Percentiles rank a stretch among this genome's conserved stretches.
Evolutionary conservation across 495 filamentous ascomycete genomes (phyloP).

Genomic region (Parachaetomium inaequale): DNA sequence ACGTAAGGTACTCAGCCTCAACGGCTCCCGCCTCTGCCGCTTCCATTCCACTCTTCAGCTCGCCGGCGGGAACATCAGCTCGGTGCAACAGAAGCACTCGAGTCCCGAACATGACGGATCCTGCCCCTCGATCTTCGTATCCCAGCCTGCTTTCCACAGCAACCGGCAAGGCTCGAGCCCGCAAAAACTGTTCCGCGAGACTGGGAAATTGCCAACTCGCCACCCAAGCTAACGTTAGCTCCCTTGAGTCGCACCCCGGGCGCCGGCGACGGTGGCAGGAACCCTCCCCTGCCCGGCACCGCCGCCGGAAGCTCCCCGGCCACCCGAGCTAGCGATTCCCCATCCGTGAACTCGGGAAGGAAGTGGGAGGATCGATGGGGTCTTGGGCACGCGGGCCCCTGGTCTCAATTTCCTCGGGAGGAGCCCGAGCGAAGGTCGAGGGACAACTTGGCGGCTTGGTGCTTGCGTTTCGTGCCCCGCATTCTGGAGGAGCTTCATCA

Average conservation of each 20-base stretch:
- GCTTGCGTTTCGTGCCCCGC: not conserved
- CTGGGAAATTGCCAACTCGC: conserved; percentile 16
- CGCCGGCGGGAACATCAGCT: not conserved
- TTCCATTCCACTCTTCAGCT: not conserved
- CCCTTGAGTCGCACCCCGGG: not conserved
- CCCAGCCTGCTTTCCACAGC: conserved; percentile 1
- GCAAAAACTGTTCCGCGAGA: conserved; percentile 1
- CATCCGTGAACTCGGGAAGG: conserved; percentile 5
- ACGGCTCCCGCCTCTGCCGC: not conserved
- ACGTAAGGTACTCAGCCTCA: conserved; percentile 3
- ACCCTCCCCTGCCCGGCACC: conserved; percentile 7
- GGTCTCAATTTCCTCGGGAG: not conserved
- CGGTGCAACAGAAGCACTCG: not conserved
- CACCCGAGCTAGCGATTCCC: not conserved
- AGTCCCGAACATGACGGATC: not conserved
- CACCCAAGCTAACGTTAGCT: conserved; percentile 5
- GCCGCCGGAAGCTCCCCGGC: conserved; percentile 4
- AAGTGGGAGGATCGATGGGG: not conserved
- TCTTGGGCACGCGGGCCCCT: not conserved
- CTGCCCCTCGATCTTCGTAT: not conserved
- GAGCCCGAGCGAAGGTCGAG: not conserved
- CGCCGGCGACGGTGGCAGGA: not conserved
- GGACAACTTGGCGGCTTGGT: not conserved
- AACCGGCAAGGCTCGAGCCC: conserved; percentile 5
- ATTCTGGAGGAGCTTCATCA: not conserved